Base-by-base conservation (phyloP, 1,284 basidiomycete species). In the Microstroma glucosiphilum region DNA sequence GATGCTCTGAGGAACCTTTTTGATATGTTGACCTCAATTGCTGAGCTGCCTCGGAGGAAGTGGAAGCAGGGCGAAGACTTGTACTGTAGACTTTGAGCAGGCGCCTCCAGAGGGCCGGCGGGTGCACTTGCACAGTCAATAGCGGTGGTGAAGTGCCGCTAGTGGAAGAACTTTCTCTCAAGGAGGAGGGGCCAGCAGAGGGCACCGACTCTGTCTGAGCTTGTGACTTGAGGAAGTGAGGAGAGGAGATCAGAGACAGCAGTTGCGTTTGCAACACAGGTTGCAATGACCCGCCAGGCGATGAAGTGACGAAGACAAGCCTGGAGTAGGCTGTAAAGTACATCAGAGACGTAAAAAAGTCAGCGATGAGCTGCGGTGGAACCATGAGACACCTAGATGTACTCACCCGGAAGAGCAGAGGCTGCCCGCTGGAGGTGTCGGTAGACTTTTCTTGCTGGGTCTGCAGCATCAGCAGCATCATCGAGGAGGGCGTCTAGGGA, bases 21-120 rank as follows among this genome's bases (percentile, higher is more conserved):
- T 37, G 30, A 9, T 37, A 37, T 37, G 30, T 37, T 3, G 30
- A 17, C 13, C 43, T 48, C 15, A 54, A 21, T 13, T 25, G 51
- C 26, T 54, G 51, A 19, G 51, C 51, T 13, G 25, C n/a, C 21
- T 54, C 25, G 15, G 51, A 21, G 13, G 25, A 26, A 25, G 51
- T 54, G 21, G 51, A 54, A 25, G 51, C 51, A 2, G 51, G 51
- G 6, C 51, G 51, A 13, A 54, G 51, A 23, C 21, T 21, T 26
- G 51, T 54, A 21, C 51, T 25, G 51, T 54, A 54, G 21, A 23
- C 51, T 15, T 26, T 21, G 51, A 54, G 51, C 51, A 54, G 51
- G 25, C 26, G 21, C 15, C 51, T 21, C 51, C 51, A 54, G 6
- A 54, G 51, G 13, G 51, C n/a, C 21, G 51, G 51, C 15, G 51